Percentiles rank a stretch among this genome's conserved stretches.
phyloP scores from a whole-genome alignment of 352 stramenopile species.

The Phytophthora crassamura region DNA sequence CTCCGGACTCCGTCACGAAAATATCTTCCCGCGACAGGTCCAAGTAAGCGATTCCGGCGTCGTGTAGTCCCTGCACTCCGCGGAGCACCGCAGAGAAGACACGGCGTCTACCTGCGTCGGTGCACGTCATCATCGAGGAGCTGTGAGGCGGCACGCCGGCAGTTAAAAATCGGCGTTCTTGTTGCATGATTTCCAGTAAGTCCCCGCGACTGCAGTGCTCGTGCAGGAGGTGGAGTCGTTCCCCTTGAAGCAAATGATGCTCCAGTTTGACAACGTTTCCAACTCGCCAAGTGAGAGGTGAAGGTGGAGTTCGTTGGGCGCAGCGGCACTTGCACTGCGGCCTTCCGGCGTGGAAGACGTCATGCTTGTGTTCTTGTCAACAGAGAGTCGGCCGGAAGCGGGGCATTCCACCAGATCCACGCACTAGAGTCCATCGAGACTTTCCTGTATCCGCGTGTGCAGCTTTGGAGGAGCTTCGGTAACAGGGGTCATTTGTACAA shows the following conservation, averaged over 20 bases:
- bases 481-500: slow-evolving; percentile 7
- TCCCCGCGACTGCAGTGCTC: slow-evolving; percentile 75
- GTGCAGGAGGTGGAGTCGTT: slow-evolving; percentile 67
- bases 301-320: slow-evolving; percentile 71
- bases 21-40: slow-evolving; percentile 96
- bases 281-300: slow-evolving; percentile 51
- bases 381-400: slow-evolving; percentile 28
- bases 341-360: slow-evolving; percentile 31
- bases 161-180: slow-evolving; percentile 54
- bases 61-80: slow-evolving; percentile 89
- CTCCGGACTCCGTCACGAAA: slow-evolving; percentile 87
- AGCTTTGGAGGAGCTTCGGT: slow-evolving; percentile 20
- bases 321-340: slow-evolving; percentile 45
- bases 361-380: slow-evolving; percentile 72
- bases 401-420: slow-evolving; percentile 65
- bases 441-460: slow-evolving; percentile 47
- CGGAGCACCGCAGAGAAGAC: slow-evolving; percentile 83
- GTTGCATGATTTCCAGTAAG: slow-evolving; percentile 58
- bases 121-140: slow-evolving; percentile 42
- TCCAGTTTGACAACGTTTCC: slow-evolving; percentile 60
- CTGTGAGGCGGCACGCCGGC: slow-evolving; percentile 37
- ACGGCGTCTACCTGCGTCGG: slow-evolving; percentile 44
- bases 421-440: slow-evolving; percentile 40
- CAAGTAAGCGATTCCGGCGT: slow-evolving; percentile 88
- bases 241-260: slow-evolving; percentile 52